These are phyloP conservation scores for Thalassiosira profunda DNA, from an alignment of 108 stramenopile genomes.

Conservation along the genomic window DNA sequence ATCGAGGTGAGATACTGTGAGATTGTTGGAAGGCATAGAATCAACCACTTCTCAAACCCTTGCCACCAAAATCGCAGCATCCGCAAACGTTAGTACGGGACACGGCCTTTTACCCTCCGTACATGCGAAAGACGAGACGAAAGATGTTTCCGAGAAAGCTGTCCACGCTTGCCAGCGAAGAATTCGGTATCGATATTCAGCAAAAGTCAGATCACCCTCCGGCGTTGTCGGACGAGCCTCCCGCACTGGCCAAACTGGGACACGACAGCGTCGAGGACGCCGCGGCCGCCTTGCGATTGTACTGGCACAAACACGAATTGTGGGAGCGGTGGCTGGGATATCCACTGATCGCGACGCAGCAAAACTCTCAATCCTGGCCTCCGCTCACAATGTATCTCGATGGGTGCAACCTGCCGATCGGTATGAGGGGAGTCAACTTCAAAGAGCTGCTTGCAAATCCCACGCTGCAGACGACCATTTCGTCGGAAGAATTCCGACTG, in stretches of 20 bases:
- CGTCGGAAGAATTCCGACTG: conserved; percentile 17
- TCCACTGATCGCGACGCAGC: conserved; percentile 11
- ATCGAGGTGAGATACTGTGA: conserved; percentile 47
- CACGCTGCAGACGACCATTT: neutral
- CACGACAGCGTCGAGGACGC: conserved; percentile 60
- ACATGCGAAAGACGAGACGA: conserved; percentile 45
- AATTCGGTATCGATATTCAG: conserved; percentile 51
- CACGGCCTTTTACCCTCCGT: conserved; percentile 46
- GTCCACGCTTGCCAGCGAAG: conserved; percentile 40
- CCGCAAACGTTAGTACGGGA: conserved; percentile 34
- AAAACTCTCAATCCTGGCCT: neutral
- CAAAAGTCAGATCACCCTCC: conserved; percentile 4
- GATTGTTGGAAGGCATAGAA: too few relatives aligned
- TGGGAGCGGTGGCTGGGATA: conserved; percentile 47
- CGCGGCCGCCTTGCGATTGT: conserved; percentile 49
- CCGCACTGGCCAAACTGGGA: conserved; percentile 9
- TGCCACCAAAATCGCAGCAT: conserved; percentile 13
- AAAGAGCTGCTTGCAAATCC: conserved; percentile 17
- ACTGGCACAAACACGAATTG: conserved; percentile 33
- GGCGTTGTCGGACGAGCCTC: neutral
- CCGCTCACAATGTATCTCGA: conserved; percentile 45
- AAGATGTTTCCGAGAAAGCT: conserved; percentile 46
- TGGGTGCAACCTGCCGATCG: conserved; percentile 53
- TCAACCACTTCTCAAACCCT: too few relatives aligned
- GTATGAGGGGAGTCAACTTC: conserved; percentile 38